Evolutionary conservation across 2,329 filamentous ascomycete species (phyloP).

Genomic region (Colletotrichum navitas): DNA sequence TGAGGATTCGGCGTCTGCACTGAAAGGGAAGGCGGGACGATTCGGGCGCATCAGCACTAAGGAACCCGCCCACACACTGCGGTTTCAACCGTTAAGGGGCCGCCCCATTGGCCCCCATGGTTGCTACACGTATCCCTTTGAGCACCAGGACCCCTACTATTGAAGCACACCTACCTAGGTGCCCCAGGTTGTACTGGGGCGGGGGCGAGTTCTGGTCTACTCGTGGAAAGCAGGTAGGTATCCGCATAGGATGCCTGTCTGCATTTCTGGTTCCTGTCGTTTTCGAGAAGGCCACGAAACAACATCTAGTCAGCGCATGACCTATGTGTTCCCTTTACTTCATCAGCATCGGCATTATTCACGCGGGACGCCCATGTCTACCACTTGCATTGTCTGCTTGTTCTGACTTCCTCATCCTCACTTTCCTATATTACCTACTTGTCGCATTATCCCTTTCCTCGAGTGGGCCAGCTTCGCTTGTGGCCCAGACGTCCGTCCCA

Average conservation of each 20-base stretch:
- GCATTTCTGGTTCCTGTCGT: conserved; percentile 24
- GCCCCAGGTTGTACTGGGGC: neutral
- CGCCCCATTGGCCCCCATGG: conserved; percentile 10
- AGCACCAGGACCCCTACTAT: conserved; percentile 6
- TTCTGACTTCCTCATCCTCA: neutral
- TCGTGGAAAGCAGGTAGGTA: neutral
- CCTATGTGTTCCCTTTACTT: conserved; percentile 2
- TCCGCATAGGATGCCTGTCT: neutral
- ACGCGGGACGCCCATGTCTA: neutral
- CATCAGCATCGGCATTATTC: neutral
- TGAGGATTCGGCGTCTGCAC: neutral
- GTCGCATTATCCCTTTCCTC: conserved; percentile 13
- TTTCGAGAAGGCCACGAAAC: conserved; percentile 42
- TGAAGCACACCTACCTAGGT: too few relatives aligned
- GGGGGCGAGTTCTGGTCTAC: neutral
- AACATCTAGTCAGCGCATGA: conserved; percentile 20
- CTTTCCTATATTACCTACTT: neutral
- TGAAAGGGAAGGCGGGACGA: neutral
- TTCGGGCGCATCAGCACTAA: neutral
- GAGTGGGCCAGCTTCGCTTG: neutral
- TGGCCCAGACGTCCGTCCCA: conserved; percentile 24
- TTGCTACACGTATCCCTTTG: neutral
- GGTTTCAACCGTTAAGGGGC: conserved; percentile 5
- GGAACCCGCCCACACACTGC: conserved; percentile 9
- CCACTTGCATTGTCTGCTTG: neutral